Base-by-base conservation (phyloP, 495 filamentous ascomycete species). In the Talaromyces borbonicus region DNA sequence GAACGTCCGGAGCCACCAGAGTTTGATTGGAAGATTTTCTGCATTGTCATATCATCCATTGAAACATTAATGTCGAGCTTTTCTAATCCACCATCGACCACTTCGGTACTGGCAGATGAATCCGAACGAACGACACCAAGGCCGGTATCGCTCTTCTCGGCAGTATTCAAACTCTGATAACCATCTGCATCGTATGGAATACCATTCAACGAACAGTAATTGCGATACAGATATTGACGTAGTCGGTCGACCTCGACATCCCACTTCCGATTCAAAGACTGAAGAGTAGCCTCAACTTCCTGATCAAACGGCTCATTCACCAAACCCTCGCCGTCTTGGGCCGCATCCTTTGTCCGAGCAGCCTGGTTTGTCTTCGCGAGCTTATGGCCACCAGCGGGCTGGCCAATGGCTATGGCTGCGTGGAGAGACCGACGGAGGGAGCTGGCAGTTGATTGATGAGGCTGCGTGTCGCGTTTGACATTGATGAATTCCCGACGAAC, bases 241-340 rank as follows among this genome's bases (percentile, higher is more conserved):
- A 85, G 55, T 20, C 79, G 72, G 26, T 63, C 61, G 16, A 73
- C 63, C 55, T 85, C 78, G 4, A 62, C 56, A 23, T 80, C 73
- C 83, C 83, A 87, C 55, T 75, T 79, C 15, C 72, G 70, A 36
- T 72, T 70, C 27, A 87, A 54, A 0, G 79, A 66, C 16, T 65
- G 58, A 27, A 85, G 57, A n/a, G 75, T 69, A 24, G 61, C 60
- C 8, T 74, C 66, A 5, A 79, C 57, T 48, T 81, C 75, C 27
- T 76, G 67, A 5, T 60, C 52, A 16, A 67, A 62, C 16, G 65
- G 60, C n/a, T 54, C 50, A 3, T 59, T 53, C 5, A 55, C 45
- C 5, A 63, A 60, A 16, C 56, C 24, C 2, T 57, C 53, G 9
- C 46, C 8, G 3, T 18, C 55, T 40, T 25, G 50, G 33, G 20